Base-by-base conservation (phyloP, 2,329 filamentous ascomycete genomes). In the Pseudogymnoascus sp. region DNA sequence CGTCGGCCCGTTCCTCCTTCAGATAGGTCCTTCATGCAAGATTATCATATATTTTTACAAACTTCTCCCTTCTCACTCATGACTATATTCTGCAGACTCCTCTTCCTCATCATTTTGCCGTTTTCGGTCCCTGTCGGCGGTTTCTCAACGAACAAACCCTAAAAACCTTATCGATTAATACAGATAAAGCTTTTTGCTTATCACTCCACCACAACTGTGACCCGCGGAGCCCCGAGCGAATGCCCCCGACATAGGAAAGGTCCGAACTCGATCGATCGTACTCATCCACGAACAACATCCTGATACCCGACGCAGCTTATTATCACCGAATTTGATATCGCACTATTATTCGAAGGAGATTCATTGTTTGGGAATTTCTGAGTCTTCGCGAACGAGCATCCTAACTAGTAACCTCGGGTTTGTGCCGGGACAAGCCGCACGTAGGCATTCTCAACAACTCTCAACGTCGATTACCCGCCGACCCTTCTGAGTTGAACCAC, bases 111-210 rank as follows among this genome's bases (percentile, higher is more conserved):
- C 16, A 16, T 18, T 32, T 18, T 32, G 9, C 16, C 7, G n/a
- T 32, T 54, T 32, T 54, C 47, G n/a, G 25, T 54, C 47, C 3
- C 28, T 32, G 25, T 32, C 47, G 47, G 47, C 47, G 25, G 4
- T 54, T 54, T 54, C 47, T 54, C 47, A 54, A 54, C 28, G 25
- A 32, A 54, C 47, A 54, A 54, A 54, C 47, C 47, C 47, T 32
- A 54, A 54, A 54, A 54, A 54, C 47, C 47, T 54, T 54, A 54
- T 54, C 47, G 47, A 54, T 32, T 54, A 54, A 32, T 32, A 32
- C n/a, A 32, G 47, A 54, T 54, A 54, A 54, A 54, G 47, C 47
- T 54, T 54, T 54, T 54, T 54, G 47, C 47, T 54, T 32, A 54
- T 54, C 47, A 54, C 47, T 54, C 47, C 47, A 54, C 47, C 47